These are phyloP conservation scores for Pichia sp. DNA, from an alignment of 1,139 yeast species.

Conservation along the genomic window DNA sequence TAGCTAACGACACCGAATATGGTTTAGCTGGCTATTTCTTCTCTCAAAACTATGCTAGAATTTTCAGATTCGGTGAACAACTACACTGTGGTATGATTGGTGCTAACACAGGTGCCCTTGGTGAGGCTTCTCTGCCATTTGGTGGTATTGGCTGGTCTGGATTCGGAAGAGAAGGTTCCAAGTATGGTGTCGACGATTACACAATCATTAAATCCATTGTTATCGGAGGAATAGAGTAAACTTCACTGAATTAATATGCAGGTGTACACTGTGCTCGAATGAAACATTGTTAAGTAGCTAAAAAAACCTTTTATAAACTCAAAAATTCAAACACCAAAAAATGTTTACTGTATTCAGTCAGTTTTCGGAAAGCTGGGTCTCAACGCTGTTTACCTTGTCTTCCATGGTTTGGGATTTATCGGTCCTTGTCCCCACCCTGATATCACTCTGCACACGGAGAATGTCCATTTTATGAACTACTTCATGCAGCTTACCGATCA, in stretches of 20 bases:
- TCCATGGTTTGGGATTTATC: slow-evolving; percentile 64
- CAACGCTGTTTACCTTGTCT: slow-evolving; percentile 62
- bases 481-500: slow-evolving; percentile 78
- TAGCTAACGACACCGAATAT: slow-evolving; percentile 68
- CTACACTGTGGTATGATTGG: slow-evolving; percentile 80
- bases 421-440: slow-evolving; percentile 73
- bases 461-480: slow-evolving; percentile 64
- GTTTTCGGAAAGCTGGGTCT: slow-evolving; percentile 38
- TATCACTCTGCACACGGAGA: slow-evolving; percentile 76
- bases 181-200: slow-evolving; percentile 74
- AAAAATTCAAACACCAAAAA: background rate
- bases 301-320: background rate
- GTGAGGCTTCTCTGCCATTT: slow-evolving; percentile 71
- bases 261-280: background rate
- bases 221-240: slow-evolving; percentile 32
- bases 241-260: background rate
- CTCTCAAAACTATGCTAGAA: slow-evolving; percentile 59
- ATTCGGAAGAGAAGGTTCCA: slow-evolving; percentile 79
- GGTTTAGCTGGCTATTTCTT: slow-evolving; percentile 84
- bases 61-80: slow-evolving; percentile 68
- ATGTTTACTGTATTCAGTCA: too few relatives aligned
- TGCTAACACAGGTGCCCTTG: slow-evolving; percentile 69
- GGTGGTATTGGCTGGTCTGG: slow-evolving; percentile 84
- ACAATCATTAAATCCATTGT: slow-evolving; percentile 60
- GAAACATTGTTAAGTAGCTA: background rate